Conservation (phyloP, 345 rosid genomes). For the Dipteronia sinensis region DNA sequence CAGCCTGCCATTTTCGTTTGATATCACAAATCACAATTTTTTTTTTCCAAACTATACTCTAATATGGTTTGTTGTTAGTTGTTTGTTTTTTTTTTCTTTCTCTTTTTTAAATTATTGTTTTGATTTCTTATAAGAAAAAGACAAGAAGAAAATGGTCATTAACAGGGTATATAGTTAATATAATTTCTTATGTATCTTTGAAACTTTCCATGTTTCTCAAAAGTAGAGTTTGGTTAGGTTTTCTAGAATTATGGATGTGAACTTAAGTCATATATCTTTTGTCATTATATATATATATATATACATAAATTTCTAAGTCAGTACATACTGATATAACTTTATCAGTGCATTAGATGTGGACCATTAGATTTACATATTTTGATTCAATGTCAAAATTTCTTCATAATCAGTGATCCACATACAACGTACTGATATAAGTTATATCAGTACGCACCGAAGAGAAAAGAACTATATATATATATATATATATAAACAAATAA, state of each 20-base stretch:
- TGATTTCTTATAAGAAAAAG: background rate
- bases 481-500: background rate
- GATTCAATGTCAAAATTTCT: too few species aligned
- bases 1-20: background rate
- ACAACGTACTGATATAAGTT: too few species aligned
- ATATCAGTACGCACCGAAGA: too few species aligned
- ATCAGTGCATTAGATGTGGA: too few species aligned
- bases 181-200: background rate
- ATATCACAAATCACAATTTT: background rate
- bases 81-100: background rate
- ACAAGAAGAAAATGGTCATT: background rate
- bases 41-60: background rate
- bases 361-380: too few species aligned
- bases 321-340: too few species aligned
- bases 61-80: background rate
- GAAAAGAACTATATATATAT: too few species aligned
- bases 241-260: background rate
- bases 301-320: too few species aligned
- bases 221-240: background rate
- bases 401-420: too few species aligned
- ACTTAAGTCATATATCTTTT: too few species aligned
- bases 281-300: background rate
- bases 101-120: background rate
- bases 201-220: constrained; percentile 3
- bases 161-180: background rate